Evolutionary conservation across 345 rosid genomes (phyloP), one percentile per base, ranked within the genome.

Genomic region (Cardamine chenopodiifolia): DNA sequence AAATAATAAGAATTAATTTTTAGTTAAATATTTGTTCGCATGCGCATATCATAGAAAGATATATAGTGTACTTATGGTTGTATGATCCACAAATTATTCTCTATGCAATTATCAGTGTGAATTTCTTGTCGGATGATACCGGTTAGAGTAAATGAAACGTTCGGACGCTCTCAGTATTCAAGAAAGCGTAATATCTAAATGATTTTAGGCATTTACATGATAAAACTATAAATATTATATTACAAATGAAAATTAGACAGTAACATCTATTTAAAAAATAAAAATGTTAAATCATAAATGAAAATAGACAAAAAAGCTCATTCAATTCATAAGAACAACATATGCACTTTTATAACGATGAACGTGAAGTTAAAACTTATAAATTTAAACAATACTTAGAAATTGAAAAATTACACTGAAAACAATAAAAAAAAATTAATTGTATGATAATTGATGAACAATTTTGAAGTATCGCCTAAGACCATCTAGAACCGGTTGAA

Each of bases 21-120:
- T 34, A 6, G 4, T 66, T 47, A 34, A 6, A 45, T 34, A 17
- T 56, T 74, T 57, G 78, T n/a, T n/a, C n/a, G n/a, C n/a, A n/a
- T n/a, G 61, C 66, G 13, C n/a, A 57, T 28, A 54, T 56, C 12
- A 57, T 55, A n/a, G n/a, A 35, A 54, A 54, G 5, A 29, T 40
- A 8, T 37, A 13, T 7, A n/a, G 4, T 64, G 64, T 45, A 45
- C 65, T 31, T 55, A 44, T 44, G 37, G 31, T 23, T 54, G 48
- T 73, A 58, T 55, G 58, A 64, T 64, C 48, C 29, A 56, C 77
- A 73, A 31, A 44, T 54, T 35, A 64, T 54, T 42, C 5, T 29
- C 35, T 44, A 26, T 2, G 23, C 12, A 44, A 26, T 42, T 73
- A 64, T 44, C 37, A 44, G 5, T 44, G 25, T 18, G 47, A 56